Percentiles rank a stretch among this genome's conserved stretches.
These are phyloP conservation scores for Zygoascus flipseniorum DNA, from an alignment of 805 yeast genomes.

Conservation along the genomic window DNA sequence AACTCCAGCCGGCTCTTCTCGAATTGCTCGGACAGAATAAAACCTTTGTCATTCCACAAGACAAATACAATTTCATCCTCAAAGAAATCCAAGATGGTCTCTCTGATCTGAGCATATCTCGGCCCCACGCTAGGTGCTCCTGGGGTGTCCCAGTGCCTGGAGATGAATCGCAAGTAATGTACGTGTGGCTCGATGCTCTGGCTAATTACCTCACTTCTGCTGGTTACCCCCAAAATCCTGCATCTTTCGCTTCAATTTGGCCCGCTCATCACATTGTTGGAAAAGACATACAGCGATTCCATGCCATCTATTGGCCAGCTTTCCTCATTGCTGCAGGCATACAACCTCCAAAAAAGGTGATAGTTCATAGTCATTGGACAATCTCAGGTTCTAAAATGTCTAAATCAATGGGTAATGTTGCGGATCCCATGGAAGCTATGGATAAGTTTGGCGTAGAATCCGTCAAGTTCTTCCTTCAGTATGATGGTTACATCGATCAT, in stretches of 20 bases:
- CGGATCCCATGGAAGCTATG: constrained; percentile 70
- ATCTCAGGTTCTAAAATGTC: constrained; percentile 89
- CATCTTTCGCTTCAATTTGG: constrained; percentile 34
- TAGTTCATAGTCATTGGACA: constrained; percentile 94
- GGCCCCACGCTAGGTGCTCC: constrained; percentile 65
- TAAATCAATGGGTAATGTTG: constrained; percentile 86
- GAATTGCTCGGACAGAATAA: constrained; percentile 39
- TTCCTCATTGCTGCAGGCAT: constrained; percentile 76
- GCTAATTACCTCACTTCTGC: constrained; percentile 72
- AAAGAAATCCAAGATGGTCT: constrained; percentile 45
- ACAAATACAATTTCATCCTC: constrained; percentile 46
- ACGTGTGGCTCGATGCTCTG: constrained; percentile 96
- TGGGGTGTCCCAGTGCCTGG: constrained; percentile 93
- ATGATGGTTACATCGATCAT: constrained; percentile 61
- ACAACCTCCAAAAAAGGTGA: constrained; percentile 59
- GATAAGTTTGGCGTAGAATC: constrained; percentile 51
- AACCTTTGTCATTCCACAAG: constrained; percentile 56
- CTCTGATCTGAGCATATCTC: constrained; percentile 73
- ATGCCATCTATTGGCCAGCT: constrained; percentile 90
- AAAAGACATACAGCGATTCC: constrained; percentile 83
- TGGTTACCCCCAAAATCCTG: constrained; percentile 41
- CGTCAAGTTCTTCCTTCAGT: constrained; percentile 65
- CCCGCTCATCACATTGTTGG: constrained; percentile 78
- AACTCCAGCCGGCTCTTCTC: constrained; percentile 49
- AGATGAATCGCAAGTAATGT: constrained; percentile 68